Evolutionary conservation across 495 filamentous ascomycete species (phyloP), one percentile per base, ranked within the genome.

Genomic region (Xylaria curta): DNA sequence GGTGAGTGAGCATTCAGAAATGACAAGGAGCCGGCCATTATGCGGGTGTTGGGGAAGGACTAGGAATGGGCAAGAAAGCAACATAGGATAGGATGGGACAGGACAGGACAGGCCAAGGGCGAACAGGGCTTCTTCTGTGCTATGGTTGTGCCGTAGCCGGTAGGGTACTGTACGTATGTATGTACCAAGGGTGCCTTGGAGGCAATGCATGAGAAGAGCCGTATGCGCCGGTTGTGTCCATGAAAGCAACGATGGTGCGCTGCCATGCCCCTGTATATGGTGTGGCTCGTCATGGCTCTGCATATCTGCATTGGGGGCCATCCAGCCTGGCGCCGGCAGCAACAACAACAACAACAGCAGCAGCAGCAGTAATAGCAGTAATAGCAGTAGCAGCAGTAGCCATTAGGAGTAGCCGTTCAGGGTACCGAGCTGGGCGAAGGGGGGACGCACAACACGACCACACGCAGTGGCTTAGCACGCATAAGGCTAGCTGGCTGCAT

Each of bases 1-100:
- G 69, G 69, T 71, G 69, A 71, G 69, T 66, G 62, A 71, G 62
- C 61, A 54, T 71, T 71, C 62, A 71, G 61, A 71, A 71, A 66
- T 71, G 69, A 71, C 69, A 66, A 66, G 62, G 61, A 71, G 69
- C 10, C 46, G 40, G 69, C 33, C 51, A 56, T 71, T 66, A 66
- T 71, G 69, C 69, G 44, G 51, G 69, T 66, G 54, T 66, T 60
- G 49, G 62, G 69, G 47, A 60, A 36, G 62, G 51, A 61, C 24
- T 54, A 26, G 66, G 54, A 61, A 47, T 69, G 56, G 54, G 49
- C n/a, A 21, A 44, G 36, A 54, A 44, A 46, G 42, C 40, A 47
- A 60, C 21, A 64, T 44, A 60, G 68, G 67, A 61, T 36, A 38
- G 53, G 54, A 68, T 28, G 36, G 51, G 10, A 69, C 28, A 69